Conservation (phyloP, 2,329 filamentous ascomycete species). For the Sordariomycetes sp. region DNA sequence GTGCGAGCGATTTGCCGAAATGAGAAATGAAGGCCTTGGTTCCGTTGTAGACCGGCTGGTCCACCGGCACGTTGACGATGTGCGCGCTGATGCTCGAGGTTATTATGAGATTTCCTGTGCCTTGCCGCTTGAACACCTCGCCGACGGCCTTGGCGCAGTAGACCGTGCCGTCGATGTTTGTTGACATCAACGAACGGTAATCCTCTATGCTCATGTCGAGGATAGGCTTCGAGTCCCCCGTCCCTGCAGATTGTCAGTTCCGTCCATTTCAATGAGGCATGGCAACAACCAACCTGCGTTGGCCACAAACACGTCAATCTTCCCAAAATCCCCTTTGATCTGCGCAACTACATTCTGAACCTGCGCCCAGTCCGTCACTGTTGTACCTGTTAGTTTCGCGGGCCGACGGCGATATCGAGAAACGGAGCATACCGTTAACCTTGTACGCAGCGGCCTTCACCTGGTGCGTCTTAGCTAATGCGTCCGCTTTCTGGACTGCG, state of each 20-base stretch:
- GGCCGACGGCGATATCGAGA: not conserved
- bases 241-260: not conserved
- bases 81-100: slow-evolving; percentile 72
- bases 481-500: not conserved
- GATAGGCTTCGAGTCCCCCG: slow-evolving; percentile 21
- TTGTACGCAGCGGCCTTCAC: not conserved
- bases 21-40: slow-evolving; percentile 56
- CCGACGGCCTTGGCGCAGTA: slow-evolving; percentile 66
- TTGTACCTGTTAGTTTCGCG: not conserved
- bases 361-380: slow-evolving; percentile 12
- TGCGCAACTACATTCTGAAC: slow-evolving; percentile 47
- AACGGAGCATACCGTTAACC: not conserved
- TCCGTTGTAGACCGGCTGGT: slow-evolving; percentile 64
- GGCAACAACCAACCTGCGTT: slow-evolving; percentile 47
- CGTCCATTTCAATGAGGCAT: slow-evolving; percentile 11
- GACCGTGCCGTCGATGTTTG: slow-evolving; percentile 67
- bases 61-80: slow-evolving; percentile 67
- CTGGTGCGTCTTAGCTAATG: not conserved
- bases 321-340: slow-evolving; percentile 62
- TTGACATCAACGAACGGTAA: slow-evolving; percentile 58
- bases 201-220: slow-evolving; percentile 56
- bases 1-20: slow-evolving; percentile 46
- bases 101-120: slow-evolving; percentile 64
- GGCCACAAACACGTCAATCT: slow-evolving; percentile 65
- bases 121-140: slow-evolving; percentile 57